Evolutionary conservation across 164 flowering plant genomes (phyloP).

Genomic region (Liriodendron chinense): DNA sequence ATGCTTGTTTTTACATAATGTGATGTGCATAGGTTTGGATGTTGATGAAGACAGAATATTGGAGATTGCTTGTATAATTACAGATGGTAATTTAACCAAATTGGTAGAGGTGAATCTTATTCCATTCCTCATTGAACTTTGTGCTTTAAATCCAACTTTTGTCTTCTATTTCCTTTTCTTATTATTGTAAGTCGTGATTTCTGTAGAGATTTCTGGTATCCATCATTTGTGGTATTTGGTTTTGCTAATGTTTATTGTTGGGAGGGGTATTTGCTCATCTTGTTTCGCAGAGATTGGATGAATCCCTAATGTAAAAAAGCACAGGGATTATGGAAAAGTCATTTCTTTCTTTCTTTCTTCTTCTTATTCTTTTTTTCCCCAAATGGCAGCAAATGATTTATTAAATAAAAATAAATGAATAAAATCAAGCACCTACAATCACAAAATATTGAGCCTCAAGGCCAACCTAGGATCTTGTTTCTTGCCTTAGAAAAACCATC

Average conservation of each 20-base stretch:
- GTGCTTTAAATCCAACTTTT: neutral
- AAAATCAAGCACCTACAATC: too few species aligned
- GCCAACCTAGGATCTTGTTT: too few species aligned
- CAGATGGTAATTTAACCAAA: slow-evolving; percentile 77
- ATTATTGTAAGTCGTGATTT: neutral
- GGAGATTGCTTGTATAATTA: slow-evolving; percentile 95
- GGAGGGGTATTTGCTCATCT: neutral
- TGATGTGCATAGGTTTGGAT: slow-evolving; percentile 55
- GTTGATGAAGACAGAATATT: slow-evolving; percentile 79
- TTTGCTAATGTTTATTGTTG: neutral
- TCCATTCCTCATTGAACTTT: neutral
- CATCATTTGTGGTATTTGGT: neutral
- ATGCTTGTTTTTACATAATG: too few species aligned
- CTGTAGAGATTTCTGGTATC: neutral
- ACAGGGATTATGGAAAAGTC: neutral
- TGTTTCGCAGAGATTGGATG: neutral
- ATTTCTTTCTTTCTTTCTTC: too few species aligned
- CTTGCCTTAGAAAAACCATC: neutral
- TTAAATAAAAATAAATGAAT: neutral
- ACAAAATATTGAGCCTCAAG: too few species aligned
- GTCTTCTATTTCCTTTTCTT: neutral
- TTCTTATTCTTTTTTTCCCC: too few species aligned
- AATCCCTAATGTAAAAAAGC: neutral
- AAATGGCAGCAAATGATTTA: too few species aligned
- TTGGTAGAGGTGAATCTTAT: slow-evolving; percentile 58